These are phyloP conservation scores for Rhodotorula sp. DNA, from an alignment of 1,284 basidiomycete genomes.

Conservation along the genomic window DNA sequence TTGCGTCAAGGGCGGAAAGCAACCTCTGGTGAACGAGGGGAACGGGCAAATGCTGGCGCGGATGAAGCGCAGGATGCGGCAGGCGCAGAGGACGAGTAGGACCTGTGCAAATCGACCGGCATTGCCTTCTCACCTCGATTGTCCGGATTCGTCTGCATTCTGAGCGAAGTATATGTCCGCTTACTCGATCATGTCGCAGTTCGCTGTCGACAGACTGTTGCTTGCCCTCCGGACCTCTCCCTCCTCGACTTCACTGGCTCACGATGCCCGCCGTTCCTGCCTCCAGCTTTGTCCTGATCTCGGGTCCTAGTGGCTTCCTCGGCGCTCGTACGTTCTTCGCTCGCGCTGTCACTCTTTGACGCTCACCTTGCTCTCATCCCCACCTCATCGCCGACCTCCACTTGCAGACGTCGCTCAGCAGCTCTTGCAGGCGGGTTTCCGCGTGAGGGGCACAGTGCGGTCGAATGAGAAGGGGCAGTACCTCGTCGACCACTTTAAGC, in stretches of 20 bases:
- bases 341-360: neutral
- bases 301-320: constrained; percentile 46
- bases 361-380: neutral
- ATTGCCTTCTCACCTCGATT: no score
- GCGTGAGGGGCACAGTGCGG: constrained; percentile 52
- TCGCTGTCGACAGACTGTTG: no score
- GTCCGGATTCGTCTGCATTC: no score
- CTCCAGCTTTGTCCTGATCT: constrained; percentile 44
- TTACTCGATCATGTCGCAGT: no score
- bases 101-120: no score
- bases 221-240: no score
- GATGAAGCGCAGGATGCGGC: neutral
- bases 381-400: neutral
- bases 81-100: neutral
- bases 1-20: constrained; percentile 6
- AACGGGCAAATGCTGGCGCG: neutral
- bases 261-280: constrained; percentile 14
- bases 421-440: constrained; percentile 47
- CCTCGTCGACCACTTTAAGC: constrained; percentile 47
- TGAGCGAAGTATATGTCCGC: no score
- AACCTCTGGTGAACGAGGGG: neutral
- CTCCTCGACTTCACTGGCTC: neutral
- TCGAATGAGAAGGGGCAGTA: constrained; percentile 51
- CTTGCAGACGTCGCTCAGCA: constrained; percentile 42
- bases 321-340: constrained; percentile 15